Evolutionary conservation across 2,329 filamentous ascomycete genomes (phyloP).

Genomic region (Claviceps monticola): DNA sequence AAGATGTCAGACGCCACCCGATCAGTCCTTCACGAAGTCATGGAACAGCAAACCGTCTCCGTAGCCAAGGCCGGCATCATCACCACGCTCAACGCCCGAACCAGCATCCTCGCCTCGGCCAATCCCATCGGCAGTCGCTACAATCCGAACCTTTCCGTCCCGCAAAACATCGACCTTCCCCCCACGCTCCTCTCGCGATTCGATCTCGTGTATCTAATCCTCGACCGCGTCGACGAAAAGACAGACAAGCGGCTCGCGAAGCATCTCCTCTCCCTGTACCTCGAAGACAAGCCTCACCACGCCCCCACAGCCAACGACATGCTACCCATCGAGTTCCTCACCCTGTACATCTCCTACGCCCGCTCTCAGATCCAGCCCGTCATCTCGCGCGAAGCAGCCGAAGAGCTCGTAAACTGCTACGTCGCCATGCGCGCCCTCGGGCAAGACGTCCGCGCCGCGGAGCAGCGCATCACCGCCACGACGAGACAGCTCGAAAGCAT

Average conservation of each 20-base stretch:
- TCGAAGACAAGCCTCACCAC: constrained; percentile 86
- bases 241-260: constrained; percentile 78
- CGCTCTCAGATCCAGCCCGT: constrained; percentile 72
- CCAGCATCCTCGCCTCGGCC: constrained; percentile 88
- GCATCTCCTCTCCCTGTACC: constrained; percentile 89
- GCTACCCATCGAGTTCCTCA: constrained; percentile 86
- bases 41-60: constrained; percentile 78
- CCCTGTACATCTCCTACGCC: constrained; percentile 93
- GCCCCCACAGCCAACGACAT: constrained; percentile 63
- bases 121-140: constrained; percentile 98
- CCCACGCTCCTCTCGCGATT: constrained; percentile 92
- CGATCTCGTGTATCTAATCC: constrained; percentile 89
- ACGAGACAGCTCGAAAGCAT: constrained; percentile 95
- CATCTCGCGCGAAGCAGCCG: constrained; percentile 66
- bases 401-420: constrained; percentile 74
- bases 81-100: constrained; percentile 89
- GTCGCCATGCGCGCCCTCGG: constrained; percentile 92
- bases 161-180: constrained; percentile 94
- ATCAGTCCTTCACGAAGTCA: constrained; percentile 74
- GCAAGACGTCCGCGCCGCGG: constrained; percentile 69
- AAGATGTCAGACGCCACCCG: constrained; percentile 72
- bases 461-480: constrained; percentile 94
- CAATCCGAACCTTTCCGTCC: constrained; percentile 88
- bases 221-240: constrained; percentile 86
- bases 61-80: constrained; percentile 89